Conservation (phyloP, 148 eudicot genomes). For the Nepenthes mirabilis region DNA sequence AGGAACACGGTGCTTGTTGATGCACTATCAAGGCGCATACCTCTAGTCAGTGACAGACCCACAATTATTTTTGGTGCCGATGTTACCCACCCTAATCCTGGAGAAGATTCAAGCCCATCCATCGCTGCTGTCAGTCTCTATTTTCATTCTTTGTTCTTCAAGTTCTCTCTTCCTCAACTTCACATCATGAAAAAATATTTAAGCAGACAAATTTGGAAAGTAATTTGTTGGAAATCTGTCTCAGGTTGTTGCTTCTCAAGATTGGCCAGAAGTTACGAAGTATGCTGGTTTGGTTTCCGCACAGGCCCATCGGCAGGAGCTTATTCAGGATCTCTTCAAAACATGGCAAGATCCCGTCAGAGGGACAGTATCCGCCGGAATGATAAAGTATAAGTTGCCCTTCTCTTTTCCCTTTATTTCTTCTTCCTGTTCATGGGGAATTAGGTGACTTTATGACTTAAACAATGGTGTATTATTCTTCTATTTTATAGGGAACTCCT, state of each 20-base stretch:
- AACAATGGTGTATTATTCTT: not conserved
- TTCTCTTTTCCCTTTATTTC: not conserved
- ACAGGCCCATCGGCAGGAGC: slow-evolving; percentile 52
- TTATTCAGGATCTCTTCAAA: slow-evolving; percentile 54
- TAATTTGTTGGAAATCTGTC: not conserved
- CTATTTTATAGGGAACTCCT: slow-evolving; percentile 39
- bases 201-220: not conserved
- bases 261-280: slow-evolving; percentile 62
- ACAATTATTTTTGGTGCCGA: slow-evolving; percentile 91
- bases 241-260: slow-evolving; percentile 87
- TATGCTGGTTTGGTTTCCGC: slow-evolving; percentile 58
- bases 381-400: slow-evolving; percentile 34
- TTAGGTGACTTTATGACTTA: not conserved
- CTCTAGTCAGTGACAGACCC: slow-evolving; percentile 28
- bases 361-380: slow-evolving; percentile 33
- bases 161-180: not conserved
- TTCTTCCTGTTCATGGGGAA: not conserved
- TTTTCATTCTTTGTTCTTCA: not conserved
- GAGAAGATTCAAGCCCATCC: slow-evolving; percentile 78
- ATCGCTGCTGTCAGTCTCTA: slow-evolving; percentile 60
- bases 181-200: too few relatives aligned
- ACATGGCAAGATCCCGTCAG: slow-evolving; percentile 15
- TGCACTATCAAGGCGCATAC: slow-evolving; percentile 24
- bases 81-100: slow-evolving; percentile 88
- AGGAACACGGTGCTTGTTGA: slow-evolving; percentile 35